Evolutionary conservation across 306 rosid genomes (phyloP).

Genomic region (Pyrus communis): DNA sequence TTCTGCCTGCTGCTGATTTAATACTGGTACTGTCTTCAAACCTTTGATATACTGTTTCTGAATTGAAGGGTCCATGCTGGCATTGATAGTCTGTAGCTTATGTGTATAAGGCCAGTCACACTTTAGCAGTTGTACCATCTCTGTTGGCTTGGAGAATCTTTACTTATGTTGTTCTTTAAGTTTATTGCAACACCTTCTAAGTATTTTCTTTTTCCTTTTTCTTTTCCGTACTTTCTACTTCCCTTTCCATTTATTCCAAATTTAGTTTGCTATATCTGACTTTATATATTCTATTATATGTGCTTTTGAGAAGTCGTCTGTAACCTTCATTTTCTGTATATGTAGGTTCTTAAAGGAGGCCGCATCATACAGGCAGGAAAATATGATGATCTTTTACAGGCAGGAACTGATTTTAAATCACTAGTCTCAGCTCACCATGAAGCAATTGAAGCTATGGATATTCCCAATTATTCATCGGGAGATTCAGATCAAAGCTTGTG

Average conservation of each 20-base stretch:
- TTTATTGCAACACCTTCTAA: neutral
- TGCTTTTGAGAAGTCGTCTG: neutral
- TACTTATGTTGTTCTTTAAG: neutral
- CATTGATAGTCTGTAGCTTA: neutral
- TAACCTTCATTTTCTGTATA: constrained; percentile 19
- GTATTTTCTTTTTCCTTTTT: neutral
- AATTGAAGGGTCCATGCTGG: constrained; percentile 7
- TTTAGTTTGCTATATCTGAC: neutral
- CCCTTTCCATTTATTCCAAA: neutral
- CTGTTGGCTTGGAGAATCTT: neutral
- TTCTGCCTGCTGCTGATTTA: constrained; percentile 86
- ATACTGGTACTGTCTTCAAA: constrained; percentile 59
- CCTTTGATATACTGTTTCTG: constrained; percentile 13
- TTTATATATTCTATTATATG: neutral
- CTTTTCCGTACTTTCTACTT: neutral
- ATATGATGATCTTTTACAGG: constrained; percentile 91
- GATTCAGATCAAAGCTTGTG: constrained; percentile 76
- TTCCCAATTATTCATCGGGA: constrained; percentile 78
- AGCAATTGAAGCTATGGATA: constrained; percentile 98
- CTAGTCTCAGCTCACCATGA: constrained; percentile 96
- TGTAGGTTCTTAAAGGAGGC: constrained; percentile 92
- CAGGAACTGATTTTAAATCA: constrained; percentile 90
- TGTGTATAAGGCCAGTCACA: neutral
- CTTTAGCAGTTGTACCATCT: neutral
- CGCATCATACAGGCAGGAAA: constrained; percentile 84